phyloP scores from a whole-genome alignment of 306 rosid species.

The Vigna angularis region DNA sequence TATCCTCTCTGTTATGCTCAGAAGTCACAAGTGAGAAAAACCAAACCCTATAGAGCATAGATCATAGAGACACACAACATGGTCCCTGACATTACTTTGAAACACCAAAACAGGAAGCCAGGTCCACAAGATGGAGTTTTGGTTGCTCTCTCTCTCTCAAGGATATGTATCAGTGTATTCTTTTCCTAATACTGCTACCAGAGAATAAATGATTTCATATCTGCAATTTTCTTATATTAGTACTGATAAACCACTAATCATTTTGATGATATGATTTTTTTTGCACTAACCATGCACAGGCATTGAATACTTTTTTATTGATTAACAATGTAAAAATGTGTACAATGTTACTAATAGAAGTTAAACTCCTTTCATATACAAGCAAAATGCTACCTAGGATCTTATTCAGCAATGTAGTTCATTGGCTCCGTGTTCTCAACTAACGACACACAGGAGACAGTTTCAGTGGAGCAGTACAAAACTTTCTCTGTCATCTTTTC shows the following conservation, averaged over 20 bases:
- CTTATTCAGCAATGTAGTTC: neutral
- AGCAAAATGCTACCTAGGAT: neutral
- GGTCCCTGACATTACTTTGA: neutral
- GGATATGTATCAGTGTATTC: neutral
- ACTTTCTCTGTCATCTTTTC: neutral
- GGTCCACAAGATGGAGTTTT: neutral
- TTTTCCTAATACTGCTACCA: no score
- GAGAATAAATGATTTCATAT: no score
- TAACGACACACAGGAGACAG: neutral
- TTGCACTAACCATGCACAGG: no score
- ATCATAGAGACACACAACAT: neutral
- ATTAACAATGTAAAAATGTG: neutral
- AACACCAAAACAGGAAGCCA: neutral
- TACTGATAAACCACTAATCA: no score
- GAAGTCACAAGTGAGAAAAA: conserved; percentile 24
- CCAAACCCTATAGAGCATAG: neutral
- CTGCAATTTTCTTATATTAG: neutral
- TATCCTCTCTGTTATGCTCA: neutral
- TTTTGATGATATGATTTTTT: no score
- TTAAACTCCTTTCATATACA: neutral
- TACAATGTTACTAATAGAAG: neutral
- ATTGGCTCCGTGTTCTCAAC: neutral
- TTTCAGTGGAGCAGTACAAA: neutral
- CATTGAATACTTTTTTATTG: no score
- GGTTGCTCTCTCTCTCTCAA: neutral